Evolutionary conservation across 2,329 filamentous ascomycete species (phyloP).

Genomic region (Aspergillus transmontanensis): DNA sequence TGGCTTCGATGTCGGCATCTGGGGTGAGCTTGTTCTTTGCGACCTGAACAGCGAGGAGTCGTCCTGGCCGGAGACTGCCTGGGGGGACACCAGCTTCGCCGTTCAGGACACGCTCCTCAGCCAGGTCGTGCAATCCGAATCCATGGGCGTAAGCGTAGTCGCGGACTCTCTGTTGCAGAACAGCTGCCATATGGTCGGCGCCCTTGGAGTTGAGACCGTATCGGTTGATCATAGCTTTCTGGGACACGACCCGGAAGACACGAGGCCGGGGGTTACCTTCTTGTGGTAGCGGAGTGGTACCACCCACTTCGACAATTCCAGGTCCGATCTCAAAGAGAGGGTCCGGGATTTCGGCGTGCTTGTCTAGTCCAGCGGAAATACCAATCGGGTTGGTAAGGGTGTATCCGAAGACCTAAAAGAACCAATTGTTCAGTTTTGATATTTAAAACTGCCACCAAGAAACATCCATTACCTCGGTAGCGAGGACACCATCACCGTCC

Average conservation of each 20-base stretch:
- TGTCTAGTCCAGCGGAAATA: slow-evolving; percentile 94
- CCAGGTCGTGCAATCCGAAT: slow-evolving; percentile 62
- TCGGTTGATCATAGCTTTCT: slow-evolving; percentile 89
- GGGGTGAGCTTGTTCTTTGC: slow-evolving; percentile 96
- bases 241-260: slow-evolving; percentile 80
- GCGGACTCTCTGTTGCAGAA: slow-evolving; percentile 75
- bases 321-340: slow-evolving; percentile 82
- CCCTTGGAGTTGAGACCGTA: slow-evolving; percentile 94
- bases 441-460: background rate
- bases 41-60: slow-evolving; percentile 84
- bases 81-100: slow-evolving; percentile 76
- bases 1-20: slow-evolving; percentile 79
- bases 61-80: slow-evolving; percentile 75
- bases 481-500: slow-evolving; percentile 56
- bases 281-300: slow-evolving; percentile 84
- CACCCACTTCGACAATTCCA: slow-evolving; percentile 87
- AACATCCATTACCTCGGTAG: slow-evolving; percentile 49
- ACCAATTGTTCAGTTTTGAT: background rate
- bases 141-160: slow-evolving; percentile 73
- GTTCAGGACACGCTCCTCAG: slow-evolving; percentile 73
- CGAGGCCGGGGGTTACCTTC: slow-evolving; percentile 83
- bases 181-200: slow-evolving; percentile 80
- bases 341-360: slow-evolving; percentile 86
- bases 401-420: slow-evolving; percentile 69
- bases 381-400: slow-evolving; percentile 82